phyloP scores from a whole-genome alignment of 2,329 filamentous ascomycete genomes.

The Phaeophleospora eucalypticola region DNA sequence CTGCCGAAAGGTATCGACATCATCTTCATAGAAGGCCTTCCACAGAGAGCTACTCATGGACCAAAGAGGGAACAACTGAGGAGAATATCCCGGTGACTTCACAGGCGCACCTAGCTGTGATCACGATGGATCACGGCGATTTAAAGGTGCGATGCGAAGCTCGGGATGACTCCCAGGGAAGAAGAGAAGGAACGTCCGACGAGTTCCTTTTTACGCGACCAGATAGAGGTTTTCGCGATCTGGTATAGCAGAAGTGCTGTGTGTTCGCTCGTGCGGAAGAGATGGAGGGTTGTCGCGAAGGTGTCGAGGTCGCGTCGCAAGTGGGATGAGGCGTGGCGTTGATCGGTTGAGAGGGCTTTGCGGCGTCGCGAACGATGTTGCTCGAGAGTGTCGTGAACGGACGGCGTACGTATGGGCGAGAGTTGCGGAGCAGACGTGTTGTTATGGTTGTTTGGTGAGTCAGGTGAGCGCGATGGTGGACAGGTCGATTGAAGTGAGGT shows the following conservation, averaged over 20 bases:
- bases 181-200: conserved; percentile 1
- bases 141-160: conserved; percentile 69
- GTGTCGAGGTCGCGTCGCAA: conserved; percentile 1
- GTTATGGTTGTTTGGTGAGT: no score
- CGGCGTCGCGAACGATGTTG: no score
- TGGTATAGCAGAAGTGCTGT: background rate
- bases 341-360: background rate
- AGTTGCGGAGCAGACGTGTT: no score
- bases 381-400: no score
- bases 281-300: background rate
- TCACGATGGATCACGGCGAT: conserved; percentile 78
- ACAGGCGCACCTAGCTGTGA: conserved; percentile 81
- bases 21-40: conserved; percentile 95
- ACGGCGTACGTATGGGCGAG: no score
- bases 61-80: conserved; percentile 35
- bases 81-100: conserved; percentile 48
- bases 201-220: conserved; percentile 2
- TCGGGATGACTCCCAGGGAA: conserved; percentile 32
- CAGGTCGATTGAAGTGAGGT: no score
- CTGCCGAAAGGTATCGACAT: conserved; percentile 91
- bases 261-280: conserved; percentile 11
- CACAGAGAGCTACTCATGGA: conserved; percentile 95
- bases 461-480: no score
- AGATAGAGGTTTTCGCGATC: background rate
- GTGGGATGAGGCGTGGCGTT: background rate